Base-by-base conservation (phyloP, 805 yeast species). In the Spathaspora arborariae region DNA sequence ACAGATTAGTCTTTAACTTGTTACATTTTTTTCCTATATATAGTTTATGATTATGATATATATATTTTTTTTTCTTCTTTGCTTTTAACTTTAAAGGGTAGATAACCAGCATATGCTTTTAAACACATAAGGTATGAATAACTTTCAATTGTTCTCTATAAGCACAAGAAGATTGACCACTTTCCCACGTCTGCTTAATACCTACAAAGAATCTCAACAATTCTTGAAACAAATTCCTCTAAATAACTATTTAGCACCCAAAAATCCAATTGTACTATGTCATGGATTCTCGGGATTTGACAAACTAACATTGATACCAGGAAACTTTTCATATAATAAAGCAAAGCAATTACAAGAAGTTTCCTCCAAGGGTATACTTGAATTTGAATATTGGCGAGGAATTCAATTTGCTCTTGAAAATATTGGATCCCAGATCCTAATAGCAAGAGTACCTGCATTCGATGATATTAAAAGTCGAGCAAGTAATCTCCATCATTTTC, bases 241-340 rank as follows among this genome's bases (percentile, higher is more conserved):
- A 30, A 13, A 15, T 13, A 15, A 30, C 24, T 85, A 83, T 56
- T 57, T 63, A 10, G 75, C 84, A 4, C 90, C 95, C 0, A 78
- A 78, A 53, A 70, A 75, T 56, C 96, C 96, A 0, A 79, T 89
- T 1, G 85, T 89, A 0, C 63, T 89, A 21, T 89, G 96, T 56
- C 97, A 89, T 67, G 97, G 97, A 0, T 74, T 89, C 20, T 80
- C 88, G 0, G 97, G 97, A 1, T 89, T 88, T 55, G 95, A 87
- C 55, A 73, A 61, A 43, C 47, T 71, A 38, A 47, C 56, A 1
- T 48, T 65, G 36, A 20, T 60, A 13, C 62, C 60, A 5, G 48
- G 52, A 26, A 35, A 47, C 15, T 42, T 11, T 4, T 21, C 42
- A 15, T n/a, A 2, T 26, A 18, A 8, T 16, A 15, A 13, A 13